Percentiles rank a stretch among this genome's conserved stretches.
Evolutionary conservation across 768 basidiomycete species (phyloP).

Genomic region (Xerocomus brunneocitrinus): DNA sequence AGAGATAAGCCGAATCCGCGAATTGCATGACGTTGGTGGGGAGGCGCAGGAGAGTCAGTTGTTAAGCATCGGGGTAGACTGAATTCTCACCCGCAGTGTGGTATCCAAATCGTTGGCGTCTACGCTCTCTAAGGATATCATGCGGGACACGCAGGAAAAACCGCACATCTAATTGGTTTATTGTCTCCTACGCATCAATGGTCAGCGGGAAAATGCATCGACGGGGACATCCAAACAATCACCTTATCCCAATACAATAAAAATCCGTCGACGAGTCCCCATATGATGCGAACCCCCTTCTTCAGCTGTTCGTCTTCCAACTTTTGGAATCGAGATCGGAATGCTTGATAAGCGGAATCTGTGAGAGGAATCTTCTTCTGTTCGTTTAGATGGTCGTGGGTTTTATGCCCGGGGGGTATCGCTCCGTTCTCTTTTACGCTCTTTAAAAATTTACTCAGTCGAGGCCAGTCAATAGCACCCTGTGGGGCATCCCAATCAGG

Average conservation of each 20-base stretch:
- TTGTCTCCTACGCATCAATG: slow-evolving; percentile 48
- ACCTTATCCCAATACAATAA: slow-evolving; percentile 88
- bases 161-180: slow-evolving; percentile 71
- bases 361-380: slow-evolving; percentile 69
- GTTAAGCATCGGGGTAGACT: background rate
- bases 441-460: slow-evolving; percentile 59
- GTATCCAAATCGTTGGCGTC: slow-evolving; percentile 81
- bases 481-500: slow-evolving; percentile 93
- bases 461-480: slow-evolving; percentile 84
- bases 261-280: slow-evolving; percentile 92
- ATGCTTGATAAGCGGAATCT: slow-evolving; percentile 39
- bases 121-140: slow-evolving; percentile 64
- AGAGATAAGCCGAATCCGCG: slow-evolving; percentile 4
- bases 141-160: slow-evolving; percentile 83
- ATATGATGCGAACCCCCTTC: slow-evolving; percentile 52
- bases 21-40: slow-evolving; percentile 20
- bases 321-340: slow-evolving; percentile 50
- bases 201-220: background rate
- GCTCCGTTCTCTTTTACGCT: slow-evolving; percentile 60
- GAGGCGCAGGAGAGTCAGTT: background rate
- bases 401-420: slow-evolving; percentile 67
- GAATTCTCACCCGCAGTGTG: slow-evolving; percentile 73
- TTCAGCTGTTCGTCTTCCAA: slow-evolving; percentile 39
- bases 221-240: background rate
- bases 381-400: slow-evolving; percentile 91